These are phyloP conservation scores for Eucalyptus marginata DNA, from an alignment of 345 rosid species.

Conservation along the genomic window DNA sequence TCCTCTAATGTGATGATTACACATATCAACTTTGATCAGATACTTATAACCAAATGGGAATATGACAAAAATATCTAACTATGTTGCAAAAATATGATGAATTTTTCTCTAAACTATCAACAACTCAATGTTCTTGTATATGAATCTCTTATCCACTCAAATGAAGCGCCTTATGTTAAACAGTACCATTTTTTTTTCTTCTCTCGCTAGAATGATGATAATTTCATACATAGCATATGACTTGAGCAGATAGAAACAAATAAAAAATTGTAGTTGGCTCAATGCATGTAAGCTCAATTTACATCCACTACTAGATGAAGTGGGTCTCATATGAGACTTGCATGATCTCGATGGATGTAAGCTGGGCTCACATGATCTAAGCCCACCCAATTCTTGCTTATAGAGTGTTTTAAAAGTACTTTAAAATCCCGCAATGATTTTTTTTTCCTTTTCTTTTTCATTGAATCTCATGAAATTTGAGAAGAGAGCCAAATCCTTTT, in stretches of 20 bases:
- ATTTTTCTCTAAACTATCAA: too few relatives aligned
- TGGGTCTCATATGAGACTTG: fast-evolving
- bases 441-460: fast-evolving
- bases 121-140: neutral
- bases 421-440: fast-evolving
- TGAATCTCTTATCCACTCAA: neutral
- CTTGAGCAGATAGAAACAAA: neutral
- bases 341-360: fast-evolving
- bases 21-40: neutral
- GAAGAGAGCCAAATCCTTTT: too few relatives aligned
- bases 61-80: too few relatives aligned
- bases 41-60: neutral
- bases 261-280: too few relatives aligned
- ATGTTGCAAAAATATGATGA: too few relatives aligned
- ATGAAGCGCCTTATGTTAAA: neutral
- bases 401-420: too few relatives aligned
- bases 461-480: too few relatives aligned
- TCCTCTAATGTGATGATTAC: neutral
- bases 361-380: fast-evolving
- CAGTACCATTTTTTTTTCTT: neutral
- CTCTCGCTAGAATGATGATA: neutral
- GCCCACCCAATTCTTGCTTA: too few relatives aligned
- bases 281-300: too few relatives aligned
- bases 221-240: too few relatives aligned
- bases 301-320: too few relatives aligned